Evolutionary conservation across 2,329 filamentous ascomycete genomes (phyloP), one percentile per base, ranked within the genome.

Genomic region (Laburnicola sp.): DNA sequence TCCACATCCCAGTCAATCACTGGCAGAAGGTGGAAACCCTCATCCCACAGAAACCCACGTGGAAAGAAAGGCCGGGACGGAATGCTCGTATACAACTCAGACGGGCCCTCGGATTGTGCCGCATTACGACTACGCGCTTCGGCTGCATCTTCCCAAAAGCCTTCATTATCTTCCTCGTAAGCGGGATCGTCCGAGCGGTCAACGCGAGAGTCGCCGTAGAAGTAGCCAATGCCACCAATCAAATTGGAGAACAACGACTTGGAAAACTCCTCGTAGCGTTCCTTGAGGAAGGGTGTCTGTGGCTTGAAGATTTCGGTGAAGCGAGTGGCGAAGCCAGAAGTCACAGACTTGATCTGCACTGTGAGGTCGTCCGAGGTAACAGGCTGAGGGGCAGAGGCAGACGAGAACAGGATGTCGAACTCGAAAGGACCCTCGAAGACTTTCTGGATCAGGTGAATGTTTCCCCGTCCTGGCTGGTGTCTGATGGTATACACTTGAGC

Each of bases 51-150:
- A 71, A 99, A 99, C 0, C 94, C 94, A 54, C 94, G 83, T 1
- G 94, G 94, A 75, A 99, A 99, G 78, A 99, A 99, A 0, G 94
- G 89, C 3, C 94, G 82, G 6, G 93, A 97, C 0, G 94, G 94
- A 50, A 97, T 87, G 63, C 86, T 90, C 5, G 92, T 95, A 70
- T 92, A 97, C 2, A 99, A 82, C 71, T 96, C 90, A 48, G 87
- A 89, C 1, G 93, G 91, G 0, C 90, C 90, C 66, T 95, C 91
- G 0, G 87, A 74, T 53, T 84, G 79, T 58, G 91, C 86, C 57
- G 84, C 75, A 48, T 84, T 86, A 51, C 85, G 84, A 23, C 78
- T 82, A 51, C 91, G 83, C 3, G 92, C 93, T 65, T 88, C 86
- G 2, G 87, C 91, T 16, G 94, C 85, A 60, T 95, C 92, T 68